phyloP scores from a whole-genome alignment of 257 asterid species.

The Oldenlandia corymbosa region DNA sequence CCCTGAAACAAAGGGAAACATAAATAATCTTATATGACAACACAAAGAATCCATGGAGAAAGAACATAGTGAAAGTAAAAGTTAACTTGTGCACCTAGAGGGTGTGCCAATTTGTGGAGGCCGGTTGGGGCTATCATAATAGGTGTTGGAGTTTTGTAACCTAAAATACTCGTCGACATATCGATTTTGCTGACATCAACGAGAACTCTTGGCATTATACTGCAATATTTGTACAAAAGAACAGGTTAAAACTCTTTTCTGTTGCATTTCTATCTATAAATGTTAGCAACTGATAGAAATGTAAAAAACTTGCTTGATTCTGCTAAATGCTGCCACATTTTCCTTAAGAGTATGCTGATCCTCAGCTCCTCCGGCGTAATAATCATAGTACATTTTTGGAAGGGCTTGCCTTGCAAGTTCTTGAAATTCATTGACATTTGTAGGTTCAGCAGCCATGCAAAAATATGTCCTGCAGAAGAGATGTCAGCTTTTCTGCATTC shows the following conservation, averaged over 20 bases:
- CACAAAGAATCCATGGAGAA: background rate
- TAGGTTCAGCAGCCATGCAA: conserved; percentile 43
- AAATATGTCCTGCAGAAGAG: conserved; percentile 17
- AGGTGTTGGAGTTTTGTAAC: conserved; percentile 44
- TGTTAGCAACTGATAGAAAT: no score
- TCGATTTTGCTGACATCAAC: conserved; percentile 51
- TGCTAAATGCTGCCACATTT: conserved; percentile 46
- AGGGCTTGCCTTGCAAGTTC: conserved; percentile 55
- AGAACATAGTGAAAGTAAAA: background rate
- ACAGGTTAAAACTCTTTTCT: background rate
- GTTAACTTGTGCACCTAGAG: no score
- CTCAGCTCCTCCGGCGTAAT: conserved; percentile 57
- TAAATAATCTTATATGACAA: background rate
- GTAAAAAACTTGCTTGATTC: conserved; percentile 34
- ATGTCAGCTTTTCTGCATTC: background rate
- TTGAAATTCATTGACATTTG: conserved; percentile 43
- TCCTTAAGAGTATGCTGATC: conserved; percentile 54
- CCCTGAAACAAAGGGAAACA: conserved; percentile 24
- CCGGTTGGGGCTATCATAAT: conserved; percentile 54
- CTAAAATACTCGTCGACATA: conserved; percentile 42
- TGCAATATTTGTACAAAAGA: conserved; percentile 12
- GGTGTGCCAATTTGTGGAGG: conserved; percentile 49
- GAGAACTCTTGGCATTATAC: conserved; percentile 52
- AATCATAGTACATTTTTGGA: conserved; percentile 65
- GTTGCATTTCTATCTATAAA: background rate